Base-by-base conservation (phyloP, 1,284 basidiomycete genomes). In the Trichosporon sp. region DNA sequence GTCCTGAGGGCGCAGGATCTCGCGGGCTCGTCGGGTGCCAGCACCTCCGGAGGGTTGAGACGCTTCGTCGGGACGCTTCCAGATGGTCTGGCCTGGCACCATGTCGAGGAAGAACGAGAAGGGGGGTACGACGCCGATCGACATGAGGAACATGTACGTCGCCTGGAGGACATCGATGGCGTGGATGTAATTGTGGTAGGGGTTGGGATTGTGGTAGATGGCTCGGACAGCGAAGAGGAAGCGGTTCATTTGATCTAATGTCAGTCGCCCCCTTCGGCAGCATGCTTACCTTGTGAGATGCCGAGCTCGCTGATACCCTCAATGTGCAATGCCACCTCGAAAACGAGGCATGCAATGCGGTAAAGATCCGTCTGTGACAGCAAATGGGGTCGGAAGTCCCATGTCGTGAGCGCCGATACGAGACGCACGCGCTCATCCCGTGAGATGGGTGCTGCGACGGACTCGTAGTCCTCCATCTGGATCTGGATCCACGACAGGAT, bases 171-270 rank as follows among this genome's bases (percentile, higher is more conserved):
- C 95, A 76, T 97, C 95, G 54, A 95, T 83, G 1, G 93, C 94
- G 78, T 97, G 94, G 64, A 92, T 87, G 75, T 95, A 96, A 75
- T 97, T 97, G 82, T 97, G 94, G 80, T 97, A 97, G 14, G 90
- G 89, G 80, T 96, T 96, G 60, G 89, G 87, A 56, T 86, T 85
- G 68, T 93, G 89, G 76, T 97, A 97, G 62, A 94, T 88, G 34
- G 87, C 86, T 32, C 89, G 86, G 13, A 96, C 85, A 69, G 94
- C 91, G 67, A 87, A 86, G 31, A 95, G 83, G 72, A 95, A 88
- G 5, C 85, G 81, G 27, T 86, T 85, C 69, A 95, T 84, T 81
- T 88, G 87, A 67, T 84, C 81, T 80, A 68, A 33, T 32, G 56
- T 69, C 56, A 70, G 25, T 27, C n/a, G n/a, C n/a, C n/a, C n/a